Evolutionary conservation across 2,329 filamentous ascomycete species (phyloP), one percentile per base, ranked within the genome.

Genomic region (Penicillium janthinellum): DNA sequence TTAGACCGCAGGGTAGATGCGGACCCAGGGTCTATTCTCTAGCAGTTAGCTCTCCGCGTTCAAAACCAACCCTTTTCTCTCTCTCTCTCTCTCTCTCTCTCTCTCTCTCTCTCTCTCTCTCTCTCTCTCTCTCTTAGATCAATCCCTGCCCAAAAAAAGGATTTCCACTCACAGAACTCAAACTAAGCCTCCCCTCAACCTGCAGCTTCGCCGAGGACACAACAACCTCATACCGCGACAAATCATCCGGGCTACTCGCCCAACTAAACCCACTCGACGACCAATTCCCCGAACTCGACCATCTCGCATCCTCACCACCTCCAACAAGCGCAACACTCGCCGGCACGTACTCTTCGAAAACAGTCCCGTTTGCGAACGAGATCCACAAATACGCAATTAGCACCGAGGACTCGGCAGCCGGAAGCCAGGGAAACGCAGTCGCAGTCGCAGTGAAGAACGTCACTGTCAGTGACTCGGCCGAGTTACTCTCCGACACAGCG

Each of bases 391-490:
- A 71, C 6, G 66, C 66, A 5, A 60, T 67, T 5, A 73, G 53
- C 0, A 70, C 59, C 1, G 66, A 69, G 0, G 59, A 49, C 8
- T 65, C 54, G 0, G 52, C 56, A 0, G 57, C n/a, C 1, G 59
- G 35, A 2, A 71, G 54, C 47, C 76, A 78, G 1, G 79, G 75
- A 6, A 81, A 81, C 11, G 74, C 76, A 4, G 66, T 44, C 1
- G 62, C 55, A 0, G 71, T 59, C 10, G 70, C 63, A 1, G 69
- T 70, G 59, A 73, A 74, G 62, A 78, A 76, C 22, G 70, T 70
- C 15, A 79, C 49, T 0, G 70, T 67, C 7, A 77, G 52, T 0
- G 69, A 71, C 20, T 68, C 64, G 7, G 64, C 59, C 1, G 67
- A 59, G 48, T 70, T 65, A 7, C 63, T 62, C 2, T 61, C 50